Base-by-base conservation (phyloP, 2,329 filamentous ascomycete genomes). In the Fusarium newnesense region DNA sequence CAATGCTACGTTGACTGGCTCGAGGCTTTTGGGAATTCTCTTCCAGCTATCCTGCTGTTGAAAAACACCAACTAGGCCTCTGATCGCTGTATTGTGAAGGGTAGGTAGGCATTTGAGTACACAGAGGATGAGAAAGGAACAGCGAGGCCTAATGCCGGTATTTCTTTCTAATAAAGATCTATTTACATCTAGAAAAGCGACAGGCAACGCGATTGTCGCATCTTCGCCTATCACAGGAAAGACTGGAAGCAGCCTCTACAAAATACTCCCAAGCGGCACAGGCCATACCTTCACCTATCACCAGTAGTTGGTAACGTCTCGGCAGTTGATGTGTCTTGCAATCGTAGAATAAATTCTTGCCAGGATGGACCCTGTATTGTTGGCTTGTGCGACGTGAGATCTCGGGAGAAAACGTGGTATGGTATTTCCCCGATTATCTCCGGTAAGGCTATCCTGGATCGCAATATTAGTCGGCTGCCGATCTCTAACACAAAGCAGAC, bases 91-190 rank as follows among this genome's bases (percentile, higher is more conserved):
- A 19, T 24, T 34, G 8, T 5, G 16, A 15, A 50, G 6, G 6
- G 8, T 30, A 19, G 13, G 1, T 30, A 19, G 13, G 1, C 3
- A 52, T 24, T 24, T 10, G 8, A 24, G 5, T 34, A 13, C 11
- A 34, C 8, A 34, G 11, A 5, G 30, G 4, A 24, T 24, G 4
- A 10, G 21, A 19, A 24, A 19, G 2, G 11, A 34, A 24, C 4
- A 34, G 9, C 5, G 9, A 10, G 21, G 5, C 11, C 2, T 13
- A 10, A 4, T 7, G 4, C 10, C 6, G 13, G 28, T 24, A 12
- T n/a, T 32, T 32, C 28, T 49, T 32, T 5, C 3, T 24, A 32
- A n/a, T 32, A 7, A 18, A 37, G 4, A 50, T 19, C 15, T 6
- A 3, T 16, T 21, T 12, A 4, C 19, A 28, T 4, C 7, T 40